These are phyloP conservation scores for Pseudocercospora vitis DNA, from an alignment of 2,329 filamentous ascomycete species.

Conservation along the genomic window DNA sequence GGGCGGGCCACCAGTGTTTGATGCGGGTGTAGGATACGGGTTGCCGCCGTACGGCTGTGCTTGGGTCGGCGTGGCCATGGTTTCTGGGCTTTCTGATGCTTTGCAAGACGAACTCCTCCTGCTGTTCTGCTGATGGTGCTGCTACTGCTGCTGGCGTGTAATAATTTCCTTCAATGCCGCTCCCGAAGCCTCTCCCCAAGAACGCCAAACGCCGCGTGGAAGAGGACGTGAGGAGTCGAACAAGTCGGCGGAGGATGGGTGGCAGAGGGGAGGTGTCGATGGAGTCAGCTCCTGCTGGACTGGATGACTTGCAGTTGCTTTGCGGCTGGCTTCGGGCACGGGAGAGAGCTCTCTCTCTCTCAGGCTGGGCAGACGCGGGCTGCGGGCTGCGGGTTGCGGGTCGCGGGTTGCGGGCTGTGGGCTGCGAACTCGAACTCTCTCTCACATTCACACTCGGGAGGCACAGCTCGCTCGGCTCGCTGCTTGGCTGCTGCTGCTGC, in stretches of 20 bases:
- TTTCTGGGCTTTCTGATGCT: background rate
- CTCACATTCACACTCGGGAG: too few relatives aligned
- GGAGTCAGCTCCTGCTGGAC: constrained; percentile 18
- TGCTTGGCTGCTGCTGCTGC: too few relatives aligned
- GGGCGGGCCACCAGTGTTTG: constrained; percentile 21
- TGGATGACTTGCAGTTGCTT: constrained; percentile 5
- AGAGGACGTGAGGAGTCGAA: constrained; percentile 15
- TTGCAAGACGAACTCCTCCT: background rate
- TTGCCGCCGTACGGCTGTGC: constrained; percentile 30
- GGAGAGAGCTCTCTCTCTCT: constrained; percentile 6
- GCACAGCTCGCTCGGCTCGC: too few relatives aligned
- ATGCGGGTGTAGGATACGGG: constrained; percentile 30
- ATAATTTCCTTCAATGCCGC: constrained; percentile 4
- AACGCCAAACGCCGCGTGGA: constrained; percentile 29
- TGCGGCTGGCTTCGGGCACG: constrained; percentile 1
- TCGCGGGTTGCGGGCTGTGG: too few relatives aligned
- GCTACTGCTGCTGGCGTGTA: constrained; percentile 2
- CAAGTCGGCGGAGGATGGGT: constrained; percentile 7
- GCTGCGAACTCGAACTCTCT: too few relatives aligned
- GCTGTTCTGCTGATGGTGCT: constrained; percentile 8
- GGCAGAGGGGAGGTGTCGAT: constrained; percentile 10
- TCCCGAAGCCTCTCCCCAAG: constrained; percentile 15
- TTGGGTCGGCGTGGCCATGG: constrained; percentile 36
- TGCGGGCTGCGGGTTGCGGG: too few relatives aligned
- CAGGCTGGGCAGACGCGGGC: constrained; percentile 9